Base-by-base conservation (phyloP, 1,284 basidiomycete species). In the Amylostereum areolatum region DNA sequence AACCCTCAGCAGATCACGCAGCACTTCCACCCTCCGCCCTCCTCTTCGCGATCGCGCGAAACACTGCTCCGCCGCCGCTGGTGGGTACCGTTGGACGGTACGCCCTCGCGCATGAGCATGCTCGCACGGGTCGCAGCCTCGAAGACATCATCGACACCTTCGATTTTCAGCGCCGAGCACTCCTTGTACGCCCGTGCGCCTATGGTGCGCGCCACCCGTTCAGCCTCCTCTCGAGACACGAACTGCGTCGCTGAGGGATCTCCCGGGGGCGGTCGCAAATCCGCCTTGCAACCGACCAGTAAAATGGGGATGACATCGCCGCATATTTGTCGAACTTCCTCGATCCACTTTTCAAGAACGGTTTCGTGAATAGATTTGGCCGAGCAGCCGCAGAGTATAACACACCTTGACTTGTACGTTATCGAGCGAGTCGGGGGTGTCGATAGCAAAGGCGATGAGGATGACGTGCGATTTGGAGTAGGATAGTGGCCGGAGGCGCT, bases 391-490 rank as follows among this genome's bases (percentile, higher is more conserved):
- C 30, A 18, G 36, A 18, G 31, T 42, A 32, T 36, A 5, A 54
- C 71, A 55, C 61, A 88, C 92, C 80, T 98, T 97, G 55, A 88
- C 85, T 18, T 85, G 80, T 18, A 98, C 95, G 69, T 98, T 98
- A 59, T 98, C 96, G 53, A 98, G 74, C 45, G 92, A 96, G 70
- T 98, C 96, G 29, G 93, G 94, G 24, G 94, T 94, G 70, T 98
- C 96, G 64, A 99, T 86, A 42, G 92, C 82, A 64, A 96, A 99
- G 25, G 94, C 95, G 62, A 99, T 98, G 56, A 99, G 81, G 66
- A 99, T 97, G 62, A 99, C 92, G 69, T 99, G 96, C 49, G 96
- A 96, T 74, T 97, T 93, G 44, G 94, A 94, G 70, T 98, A 98
- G 28, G 93, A 97, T 66, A 99, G 83, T 31, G 95, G 95, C 56